Evolutionary conservation across 345 rosid genomes (phyloP).

Genomic region (Gynandropsis gynandra): DNA sequence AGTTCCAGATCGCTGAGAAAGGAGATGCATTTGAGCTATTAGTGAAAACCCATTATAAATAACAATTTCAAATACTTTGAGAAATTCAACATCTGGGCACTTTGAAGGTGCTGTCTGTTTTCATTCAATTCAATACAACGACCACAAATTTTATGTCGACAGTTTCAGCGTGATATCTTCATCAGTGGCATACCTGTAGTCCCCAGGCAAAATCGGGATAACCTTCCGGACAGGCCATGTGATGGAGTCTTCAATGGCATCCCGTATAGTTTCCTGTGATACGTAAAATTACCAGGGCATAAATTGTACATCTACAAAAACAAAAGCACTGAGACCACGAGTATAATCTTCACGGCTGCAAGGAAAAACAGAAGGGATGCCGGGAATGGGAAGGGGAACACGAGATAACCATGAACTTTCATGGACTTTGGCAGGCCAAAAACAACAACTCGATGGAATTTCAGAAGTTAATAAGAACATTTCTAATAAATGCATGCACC

Average conservation of each 20-base stretch:
- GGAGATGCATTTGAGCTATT: constrained; percentile 18
- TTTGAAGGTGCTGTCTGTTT: no score
- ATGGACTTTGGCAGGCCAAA: no score
- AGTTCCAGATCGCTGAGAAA: constrained; percentile 77
- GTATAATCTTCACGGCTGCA: no score
- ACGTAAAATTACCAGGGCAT: constrained; percentile 17
- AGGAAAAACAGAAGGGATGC: no score
- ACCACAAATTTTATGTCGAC: constrained; percentile 10
- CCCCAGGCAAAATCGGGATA: constrained; percentile 94
- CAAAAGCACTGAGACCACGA: constrained; percentile 12
- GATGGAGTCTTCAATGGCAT: constrained; percentile 94
- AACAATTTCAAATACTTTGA: background rate
- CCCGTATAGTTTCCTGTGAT: constrained; percentile 73
- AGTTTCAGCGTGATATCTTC: constrained; percentile 11
- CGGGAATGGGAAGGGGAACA: no score
- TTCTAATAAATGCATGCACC: background rate
- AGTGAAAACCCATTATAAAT: background rate
- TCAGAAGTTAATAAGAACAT: no score
- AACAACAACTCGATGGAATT: no score
- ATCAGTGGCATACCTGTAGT: constrained; percentile 60
- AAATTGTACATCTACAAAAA: constrained; percentile 8
- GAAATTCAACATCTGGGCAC: background rate
- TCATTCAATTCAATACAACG: constrained; percentile 7
- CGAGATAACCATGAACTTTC: no score
- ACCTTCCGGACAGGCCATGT: constrained; percentile 99